Percentiles rank a stretch among this genome's conserved stretches.
Evolutionary conservation across 805 yeast species (phyloP).

Genomic region (Isabelozyma pseudorhagii): DNA sequence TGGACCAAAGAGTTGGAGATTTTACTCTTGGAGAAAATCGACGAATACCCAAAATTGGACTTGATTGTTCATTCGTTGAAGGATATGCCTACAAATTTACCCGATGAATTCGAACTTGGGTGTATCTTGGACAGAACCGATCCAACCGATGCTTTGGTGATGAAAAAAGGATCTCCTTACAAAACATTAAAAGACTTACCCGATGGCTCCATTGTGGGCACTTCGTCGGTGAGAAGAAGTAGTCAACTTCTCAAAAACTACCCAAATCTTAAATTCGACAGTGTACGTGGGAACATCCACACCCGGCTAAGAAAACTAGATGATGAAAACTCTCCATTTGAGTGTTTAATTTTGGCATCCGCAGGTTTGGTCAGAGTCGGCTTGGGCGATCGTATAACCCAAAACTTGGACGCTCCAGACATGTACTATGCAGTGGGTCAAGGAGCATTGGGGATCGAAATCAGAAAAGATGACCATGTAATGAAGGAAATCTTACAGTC

Average conservation of each 20-base stretch:
- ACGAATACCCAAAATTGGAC: conserved; percentile 67
- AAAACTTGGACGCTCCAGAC: conserved; percentile 64
- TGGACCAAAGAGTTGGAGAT: conserved; percentile 97
- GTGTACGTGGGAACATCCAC: conserved; percentile 75
- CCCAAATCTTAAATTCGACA: conserved; percentile 76
- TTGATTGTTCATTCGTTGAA: conserved; percentile 91
- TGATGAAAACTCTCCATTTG: conserved; percentile 56
- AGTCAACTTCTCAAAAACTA: conserved; percentile 80
- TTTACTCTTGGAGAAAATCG: conserved; percentile 60
- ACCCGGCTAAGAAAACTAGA: conserved; percentile 84
- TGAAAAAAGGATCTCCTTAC: conserved; percentile 65
- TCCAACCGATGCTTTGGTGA: conserved; percentile 87
- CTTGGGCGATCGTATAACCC: conserved; percentile 72
- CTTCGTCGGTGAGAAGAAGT: conserved; percentile 89
- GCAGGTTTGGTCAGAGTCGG: conserved; percentile 84
- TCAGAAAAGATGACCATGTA: conserved; percentile 62
- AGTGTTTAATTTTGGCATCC: conserved; percentile 83
- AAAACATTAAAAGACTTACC: conserved; percentile 73
- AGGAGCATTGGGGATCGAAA: conserved; percentile 94
- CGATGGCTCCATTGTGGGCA: conserved; percentile 82
- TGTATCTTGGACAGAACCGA: conserved; percentile 85
- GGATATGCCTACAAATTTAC: conserved; percentile 88
- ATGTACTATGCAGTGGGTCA: conserved; percentile 99
- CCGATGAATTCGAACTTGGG: conserved; percentile 86
- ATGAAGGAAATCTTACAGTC: conserved; percentile 58